A percentile compares a stretch with the other conserved stretches of the same genome.
These are phyloP conservation scores for Avicennia marina DNA, from an alignment of 257 asterid genomes.

Conservation along the genomic window DNA sequence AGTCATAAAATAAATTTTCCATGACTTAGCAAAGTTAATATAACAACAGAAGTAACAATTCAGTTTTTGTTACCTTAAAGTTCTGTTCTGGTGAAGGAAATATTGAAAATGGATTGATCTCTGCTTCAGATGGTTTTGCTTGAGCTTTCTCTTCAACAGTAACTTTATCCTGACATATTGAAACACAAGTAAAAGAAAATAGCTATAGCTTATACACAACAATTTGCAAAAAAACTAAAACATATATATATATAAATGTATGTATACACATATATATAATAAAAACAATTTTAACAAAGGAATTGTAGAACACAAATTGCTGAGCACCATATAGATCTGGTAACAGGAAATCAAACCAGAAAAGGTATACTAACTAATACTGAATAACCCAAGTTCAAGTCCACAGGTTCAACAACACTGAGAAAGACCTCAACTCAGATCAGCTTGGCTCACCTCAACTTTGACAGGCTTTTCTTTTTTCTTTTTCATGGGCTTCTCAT, in stretches of 20 bases:
- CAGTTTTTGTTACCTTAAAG: constrained; percentile 46
- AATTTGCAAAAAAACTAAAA: neutral
- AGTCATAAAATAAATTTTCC: neutral
- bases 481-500: constrained; percentile 80
- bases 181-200: constrained; percentile 12
- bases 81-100: constrained; percentile 88
- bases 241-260: too few species aligned
- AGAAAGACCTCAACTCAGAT: constrained; percentile 9
- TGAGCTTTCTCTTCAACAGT: constrained; percentile 50
- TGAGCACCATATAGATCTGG: constrained; percentile 1
- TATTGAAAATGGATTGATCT: constrained; percentile 65
- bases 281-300: too few species aligned
- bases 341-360: constrained; percentile 2
- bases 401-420: neutral
- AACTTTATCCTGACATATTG: constrained; percentile 48
- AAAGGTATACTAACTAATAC: neutral
- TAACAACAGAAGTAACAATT: neutral
- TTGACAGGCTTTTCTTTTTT: constrained; percentile 86
- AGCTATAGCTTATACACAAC: neutral
- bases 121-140: constrained; percentile 71
- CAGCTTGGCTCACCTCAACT: constrained; percentile 48
- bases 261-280: too few species aligned
- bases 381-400: constrained; percentile 9
- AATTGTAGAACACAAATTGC: neutral
- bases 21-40: constrained; percentile 1